A percentile compares a stretch with the other conserved stretches of the same genome.
Conservation (phyloP, 2,329 filamentous ascomycete genomes). For the Aureobasidium sp. region DNA sequence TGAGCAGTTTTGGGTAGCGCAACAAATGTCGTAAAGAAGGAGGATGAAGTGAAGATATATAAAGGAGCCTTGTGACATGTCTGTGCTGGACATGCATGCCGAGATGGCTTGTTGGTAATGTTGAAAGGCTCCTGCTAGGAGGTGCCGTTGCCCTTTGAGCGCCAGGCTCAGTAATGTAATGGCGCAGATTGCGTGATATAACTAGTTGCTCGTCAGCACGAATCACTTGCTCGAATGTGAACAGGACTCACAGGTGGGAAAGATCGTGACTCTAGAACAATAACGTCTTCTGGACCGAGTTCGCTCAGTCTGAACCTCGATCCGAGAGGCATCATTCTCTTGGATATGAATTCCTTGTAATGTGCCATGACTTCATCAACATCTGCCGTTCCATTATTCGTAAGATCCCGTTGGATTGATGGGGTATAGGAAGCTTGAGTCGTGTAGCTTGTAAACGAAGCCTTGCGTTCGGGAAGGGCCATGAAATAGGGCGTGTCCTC, state of each 20-base stretch:
- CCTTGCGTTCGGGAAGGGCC: background rate
- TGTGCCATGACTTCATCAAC: slow-evolving; percentile 5
- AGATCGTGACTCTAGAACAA: slow-evolving; percentile 33
- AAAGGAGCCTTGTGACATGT: slow-evolving; percentile 48
- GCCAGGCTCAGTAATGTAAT: slow-evolving; percentile 37
- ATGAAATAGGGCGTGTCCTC: slow-evolving; percentile 13
- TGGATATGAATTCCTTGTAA: slow-evolving; percentile 16
- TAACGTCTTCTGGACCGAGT: background rate
- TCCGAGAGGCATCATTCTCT: slow-evolving; percentile 16
- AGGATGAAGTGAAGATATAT: slow-evolving; percentile 52
- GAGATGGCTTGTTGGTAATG: slow-evolving; percentile 50
- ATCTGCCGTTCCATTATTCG: background rate
- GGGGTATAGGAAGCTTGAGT: background rate
- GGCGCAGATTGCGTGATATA: slow-evolving; percentile 52
- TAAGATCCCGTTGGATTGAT: background rate
- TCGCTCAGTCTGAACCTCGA: slow-evolving; percentile 8
- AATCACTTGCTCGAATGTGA: background rate
- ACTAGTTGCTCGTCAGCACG: slow-evolving; percentile 27
- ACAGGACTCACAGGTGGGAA: slow-evolving; percentile 46
- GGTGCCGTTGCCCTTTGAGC: slow-evolving; percentile 32
- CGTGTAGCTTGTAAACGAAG: background rate
- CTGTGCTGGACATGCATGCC: slow-evolving; percentile 31
- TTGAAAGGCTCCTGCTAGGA: slow-evolving; percentile 43
- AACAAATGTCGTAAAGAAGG: slow-evolving; percentile 48
- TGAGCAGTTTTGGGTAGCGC: slow-evolving; percentile 12